phyloP scores from a whole-genome alignment of 768 basidiomycete species.

The Tricholoma terreum region DNA sequence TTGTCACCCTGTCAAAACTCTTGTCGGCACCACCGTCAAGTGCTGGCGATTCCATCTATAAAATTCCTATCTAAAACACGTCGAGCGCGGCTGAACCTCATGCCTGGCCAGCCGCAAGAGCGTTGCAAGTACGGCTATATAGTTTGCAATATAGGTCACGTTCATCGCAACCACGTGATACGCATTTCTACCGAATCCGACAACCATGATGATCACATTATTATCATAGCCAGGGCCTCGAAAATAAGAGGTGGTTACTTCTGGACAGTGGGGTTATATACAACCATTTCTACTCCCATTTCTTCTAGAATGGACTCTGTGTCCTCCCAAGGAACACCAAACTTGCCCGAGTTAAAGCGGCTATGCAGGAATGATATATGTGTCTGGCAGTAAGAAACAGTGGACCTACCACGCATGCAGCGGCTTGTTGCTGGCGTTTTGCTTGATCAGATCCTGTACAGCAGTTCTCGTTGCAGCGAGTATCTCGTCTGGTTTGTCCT shows the following conservation, averaged over 20 bases:
- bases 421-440: slow-evolving; percentile 30
- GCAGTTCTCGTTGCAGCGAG: slow-evolving; percentile 32
- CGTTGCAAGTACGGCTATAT: too few relatives aligned
- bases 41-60: too few relatives aligned
- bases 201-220: too few relatives aligned
- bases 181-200: too few relatives aligned
- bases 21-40: too few relatives aligned
- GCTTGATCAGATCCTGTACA: slow-evolving; percentile 30
- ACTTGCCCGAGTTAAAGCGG: slow-evolving; percentile 43
- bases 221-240: too few relatives aligned
- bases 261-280: slow-evolving; percentile 27
- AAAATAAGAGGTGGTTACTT: neutral
- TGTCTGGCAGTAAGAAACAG: neutral
- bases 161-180: too few relatives aligned
- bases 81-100: too few relatives aligned
- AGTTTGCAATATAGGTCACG: too few relatives aligned
- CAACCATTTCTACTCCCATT: slow-evolving; percentile 30
- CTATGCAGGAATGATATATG: slow-evolving; percentile 15
- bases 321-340: slow-evolving; percentile 40
- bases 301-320: slow-evolving; percentile 34
- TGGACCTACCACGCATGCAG: slow-evolving; percentile 38
- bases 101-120: too few relatives aligned
- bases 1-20: too few relatives aligned
- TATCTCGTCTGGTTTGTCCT: slow-evolving; percentile 35
- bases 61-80: too few relatives aligned